Base-by-base conservation (phyloP, 2,329 filamentous ascomycete genomes). In the Ophiognomonia clavigignenti-juglandacearum region DNA sequence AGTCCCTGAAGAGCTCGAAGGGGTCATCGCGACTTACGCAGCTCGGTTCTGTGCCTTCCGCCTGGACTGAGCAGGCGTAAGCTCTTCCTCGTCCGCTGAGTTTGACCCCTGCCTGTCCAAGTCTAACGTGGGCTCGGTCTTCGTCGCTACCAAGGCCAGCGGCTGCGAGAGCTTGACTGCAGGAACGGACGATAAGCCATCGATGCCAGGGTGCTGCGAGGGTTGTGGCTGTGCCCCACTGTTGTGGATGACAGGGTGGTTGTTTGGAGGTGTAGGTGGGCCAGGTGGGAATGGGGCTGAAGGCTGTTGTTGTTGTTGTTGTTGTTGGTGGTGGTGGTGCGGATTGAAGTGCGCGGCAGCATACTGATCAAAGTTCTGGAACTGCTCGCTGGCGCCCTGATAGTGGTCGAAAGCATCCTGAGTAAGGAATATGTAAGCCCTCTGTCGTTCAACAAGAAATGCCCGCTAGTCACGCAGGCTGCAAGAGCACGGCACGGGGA, bases 31-130 rank as follows among this genome's bases (percentile, higher is more conserved):
- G 23, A 78, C 78, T 54, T 70, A 82, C 78, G 78, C 78, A 55
- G 77, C 77, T 56, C 78, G 70, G 53, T 82, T 82, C 62, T 82
- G 78, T 37, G 77, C 78, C 59, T 82, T 82, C 51, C 78, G 71
- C 57, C 75, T 70, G 10, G 74, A 77, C 58, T 81, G 77, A 6
- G 77, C 76, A 0, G 77, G 78, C 19, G 75, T 80, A 58, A 79
- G 46, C 42, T 73, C 66, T 38, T 77, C 77, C 14, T 73, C 64
- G 23, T 77, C 78, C 10, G 80, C 77, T 31, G 78, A 80, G 58
- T 78, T 78, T 16, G 71, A 74, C 16, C 69, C 74, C 24, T 60
- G 61, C 36, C 57, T 53, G 26, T 59, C 60, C n/a, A 41, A 43
- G 45, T 57, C 58, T 26, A 56, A 53, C 16, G 64, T 63, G 9